These are phyloP conservation scores for Rauvolfia tetraphylla DNA, from an alignment of 257 asterid genomes.

Conservation along the genomic window DNA sequence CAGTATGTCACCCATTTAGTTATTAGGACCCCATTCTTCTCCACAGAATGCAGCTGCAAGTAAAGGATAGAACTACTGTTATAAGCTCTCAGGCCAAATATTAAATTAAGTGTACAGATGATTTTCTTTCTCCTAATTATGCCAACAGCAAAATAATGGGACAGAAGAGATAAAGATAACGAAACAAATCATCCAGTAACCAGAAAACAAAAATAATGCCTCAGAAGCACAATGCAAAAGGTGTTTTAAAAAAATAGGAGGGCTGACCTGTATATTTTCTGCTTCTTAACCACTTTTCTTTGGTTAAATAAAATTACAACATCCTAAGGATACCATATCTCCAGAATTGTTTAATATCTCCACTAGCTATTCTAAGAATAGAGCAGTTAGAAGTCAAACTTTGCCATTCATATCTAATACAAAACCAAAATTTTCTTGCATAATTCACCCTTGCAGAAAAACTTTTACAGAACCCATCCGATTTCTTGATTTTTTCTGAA, in stretches of 20 bases:
- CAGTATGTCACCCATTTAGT: constrained; percentile 87
- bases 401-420: not conserved
- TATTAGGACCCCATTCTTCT: constrained; percentile 63
- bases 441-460: not conserved
- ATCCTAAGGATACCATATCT: not conserved
- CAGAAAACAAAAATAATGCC: not conserved
- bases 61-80: constrained; percentile 8
- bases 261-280: not conserved
- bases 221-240: not conserved
- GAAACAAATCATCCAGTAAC: no score
- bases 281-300: not conserved
- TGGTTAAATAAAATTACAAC: not conserved
- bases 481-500: not conserved
- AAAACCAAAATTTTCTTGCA: not conserved
- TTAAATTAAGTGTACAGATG: not conserved
- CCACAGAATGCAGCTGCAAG: constrained; percentile 72
- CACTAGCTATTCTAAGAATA: not conserved
- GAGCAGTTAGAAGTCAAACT: not conserved
- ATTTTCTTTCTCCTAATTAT: not conserved
- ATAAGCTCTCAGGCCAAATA: not conserved
- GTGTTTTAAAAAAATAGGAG: not conserved
- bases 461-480: not conserved
- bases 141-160: not conserved
- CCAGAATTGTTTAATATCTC: not conserved
- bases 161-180: not conserved